These are phyloP conservation scores for Leccinum angustisporum DNA, from an alignment of 1,284 basidiomycete genomes.

Conservation along the genomic window DNA sequence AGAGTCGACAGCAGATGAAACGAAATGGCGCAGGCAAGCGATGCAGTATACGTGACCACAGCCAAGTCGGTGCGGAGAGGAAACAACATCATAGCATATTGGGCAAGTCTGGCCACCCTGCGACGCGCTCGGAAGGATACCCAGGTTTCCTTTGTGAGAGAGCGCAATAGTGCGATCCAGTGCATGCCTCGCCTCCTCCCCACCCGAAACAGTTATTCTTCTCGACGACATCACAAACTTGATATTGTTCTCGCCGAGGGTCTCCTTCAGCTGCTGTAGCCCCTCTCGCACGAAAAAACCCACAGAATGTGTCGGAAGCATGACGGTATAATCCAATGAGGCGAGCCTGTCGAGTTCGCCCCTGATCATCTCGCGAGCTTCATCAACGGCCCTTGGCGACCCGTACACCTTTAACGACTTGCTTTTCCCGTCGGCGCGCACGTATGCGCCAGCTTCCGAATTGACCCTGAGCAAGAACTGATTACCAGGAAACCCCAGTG, in stretches of 20 bases:
- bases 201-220: conserved; percentile 46
- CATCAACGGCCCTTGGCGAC: conserved; percentile 34
- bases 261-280: conserved; percentile 45
- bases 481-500: conserved; percentile 33
- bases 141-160: conserved; percentile 30
- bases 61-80: conserved; percentile 44
- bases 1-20: conserved; percentile 45
- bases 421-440: conserved; percentile 44
- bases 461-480: conserved; percentile 38
- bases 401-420: conserved; percentile 45
- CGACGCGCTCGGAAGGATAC: conserved; percentile 5
- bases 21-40: conserved; percentile 50
- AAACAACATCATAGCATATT: conserved; percentile 48
- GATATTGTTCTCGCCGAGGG: conserved; percentile 53
- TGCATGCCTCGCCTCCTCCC: conserved; percentile 48
- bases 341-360: conserved; percentile 44
- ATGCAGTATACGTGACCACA: conserved; percentile 57
- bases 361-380: conserved; percentile 41
- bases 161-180: conserved; percentile 44
- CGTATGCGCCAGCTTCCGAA: conserved; percentile 39
- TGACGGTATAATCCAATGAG: conserved; percentile 39
- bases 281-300: conserved; percentile 51
- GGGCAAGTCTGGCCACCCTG: conserved; percentile 41
- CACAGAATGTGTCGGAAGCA: conserved; percentile 38
- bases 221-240: conserved; percentile 37